Percentiles rank a stretch among this genome's conserved stretches.
Evolutionary conservation across 2,329 filamentous ascomycete genomes (phyloP).

Genomic region (Penicillium oxalicum): DNA sequence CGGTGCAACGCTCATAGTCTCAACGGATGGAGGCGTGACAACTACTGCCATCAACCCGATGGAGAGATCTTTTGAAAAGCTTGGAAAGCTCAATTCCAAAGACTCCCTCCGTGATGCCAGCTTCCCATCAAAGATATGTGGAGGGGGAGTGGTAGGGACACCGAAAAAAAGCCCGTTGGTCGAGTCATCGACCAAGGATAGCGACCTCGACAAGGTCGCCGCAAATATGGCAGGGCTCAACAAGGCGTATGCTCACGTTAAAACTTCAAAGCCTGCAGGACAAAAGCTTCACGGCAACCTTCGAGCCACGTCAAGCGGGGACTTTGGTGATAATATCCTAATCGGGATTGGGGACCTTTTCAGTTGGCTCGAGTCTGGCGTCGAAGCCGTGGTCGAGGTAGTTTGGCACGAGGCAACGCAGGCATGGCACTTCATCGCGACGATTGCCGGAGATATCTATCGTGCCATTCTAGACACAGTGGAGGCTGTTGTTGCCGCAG

Average conservation of each 20-base stretch:
- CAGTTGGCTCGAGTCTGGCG: not conserved
- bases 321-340: no score
- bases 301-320: no score
- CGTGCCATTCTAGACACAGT: not conserved
- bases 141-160: not conserved
- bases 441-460: not conserved
- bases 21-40: not conserved
- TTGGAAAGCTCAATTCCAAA: not conserved
- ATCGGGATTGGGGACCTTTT: not conserved
- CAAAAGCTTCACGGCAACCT: no score
- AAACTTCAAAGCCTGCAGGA: not conserved
- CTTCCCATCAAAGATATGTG: not conserved
- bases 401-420: not conserved
- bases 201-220: not conserved
- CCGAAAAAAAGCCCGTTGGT: not conserved
- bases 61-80: not conserved
- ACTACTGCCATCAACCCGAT: not conserved
- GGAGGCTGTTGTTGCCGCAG: not conserved
- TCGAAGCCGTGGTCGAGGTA: not conserved
- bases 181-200: not conserved
- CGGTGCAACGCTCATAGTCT: not conserved
- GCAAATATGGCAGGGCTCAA: not conserved
- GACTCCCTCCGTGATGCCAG: not conserved
- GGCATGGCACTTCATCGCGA: not conserved
- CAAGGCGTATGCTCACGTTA: not conserved